Evolutionary conservation across 257 asterid species (phyloP), one percentile per base, ranked within the genome.

Genomic region (Phtheirospermum japonicum): DNA sequence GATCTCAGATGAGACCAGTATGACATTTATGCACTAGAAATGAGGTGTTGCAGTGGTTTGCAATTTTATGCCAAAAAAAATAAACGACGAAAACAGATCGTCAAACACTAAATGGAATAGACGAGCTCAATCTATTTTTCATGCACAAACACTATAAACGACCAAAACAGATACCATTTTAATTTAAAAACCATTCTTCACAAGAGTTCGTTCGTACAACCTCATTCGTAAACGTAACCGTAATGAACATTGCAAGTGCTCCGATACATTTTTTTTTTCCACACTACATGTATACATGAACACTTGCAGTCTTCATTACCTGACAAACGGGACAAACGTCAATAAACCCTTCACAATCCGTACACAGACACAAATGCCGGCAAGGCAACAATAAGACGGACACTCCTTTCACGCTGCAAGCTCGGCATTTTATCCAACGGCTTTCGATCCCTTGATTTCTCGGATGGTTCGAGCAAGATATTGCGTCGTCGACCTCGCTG

Each of bases 231-330:
- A 39, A 26, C 70, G 54, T 17, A 62, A 59, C 37, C 4, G 56
- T 13, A 60, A 64, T 74, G 85, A 79, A 17, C 75, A 77, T 16
- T 58, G 77, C 82, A 77, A 73, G 76, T 79, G 74, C 60, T 32
- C 77, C 6, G 50, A 56, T 54, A 63, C 67, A 18, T 18, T 66
- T 72, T 56, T 2, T 45, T 68, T n/a, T n/a, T n/a, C n/a, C n/a
- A n/a, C 77, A 63, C 66, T 71, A 76, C 85, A 82, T 75, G 82
- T 75, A 76, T 19, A 85, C 94, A 68, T 75, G 85, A 63, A 85
- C 79, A 80, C 94, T 75, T 58, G 94, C 77, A 36, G 85, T 80
- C 82, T 85, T 85, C 84, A 82, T 75, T 65, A 69, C 82, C 81
- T 75, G 82, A 71, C 95, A 86, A 0, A 86, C 61, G 9, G 95